Evolutionary conservation across 768 basidiomycete species (phyloP).

Genomic region (Rhizopogon vinicolor): DNA sequence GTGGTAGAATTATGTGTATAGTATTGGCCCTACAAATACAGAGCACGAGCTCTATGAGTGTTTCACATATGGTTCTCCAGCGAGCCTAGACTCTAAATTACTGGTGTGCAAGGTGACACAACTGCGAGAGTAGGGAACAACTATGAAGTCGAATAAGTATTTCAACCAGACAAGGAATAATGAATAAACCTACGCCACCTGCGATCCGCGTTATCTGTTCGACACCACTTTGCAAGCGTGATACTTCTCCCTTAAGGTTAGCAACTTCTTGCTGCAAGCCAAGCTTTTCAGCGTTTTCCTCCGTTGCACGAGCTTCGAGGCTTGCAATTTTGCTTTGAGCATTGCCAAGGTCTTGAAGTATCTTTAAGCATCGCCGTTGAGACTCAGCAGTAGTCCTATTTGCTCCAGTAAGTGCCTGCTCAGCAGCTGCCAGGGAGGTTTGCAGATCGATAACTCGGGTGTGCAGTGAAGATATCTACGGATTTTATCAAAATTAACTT

Average conservation of each 20-base stretch:
- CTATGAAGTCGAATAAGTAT: neutral
- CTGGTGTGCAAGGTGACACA: neutral
- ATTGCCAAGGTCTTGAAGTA: neutral
- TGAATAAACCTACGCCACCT: neutral
- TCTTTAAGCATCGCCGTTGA: neutral
- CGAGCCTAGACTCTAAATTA: no score
- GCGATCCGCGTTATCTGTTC: neutral
- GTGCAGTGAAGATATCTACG: neutral
- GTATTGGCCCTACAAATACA: neutral
- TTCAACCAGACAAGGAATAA: neutral
- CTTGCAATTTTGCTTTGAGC: neutral
- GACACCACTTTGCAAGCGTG: neutral
- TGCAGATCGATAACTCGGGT: neutral
- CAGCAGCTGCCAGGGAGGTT: neutral
- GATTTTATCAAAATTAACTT: neutral
- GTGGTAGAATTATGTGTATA: no score
- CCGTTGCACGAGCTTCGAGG: neutral
- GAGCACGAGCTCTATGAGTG: neutral
- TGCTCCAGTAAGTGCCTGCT: neutral
- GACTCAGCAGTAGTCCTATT: neutral
- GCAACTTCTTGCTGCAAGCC: neutral
- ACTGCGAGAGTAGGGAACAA: neutral
- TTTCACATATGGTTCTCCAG: neutral
- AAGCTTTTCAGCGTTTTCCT: neutral
- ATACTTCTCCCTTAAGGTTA: neutral